Conservation (phyloP, 108 stramenopile species). For the Stephanodiscus minutulus region DNA sequence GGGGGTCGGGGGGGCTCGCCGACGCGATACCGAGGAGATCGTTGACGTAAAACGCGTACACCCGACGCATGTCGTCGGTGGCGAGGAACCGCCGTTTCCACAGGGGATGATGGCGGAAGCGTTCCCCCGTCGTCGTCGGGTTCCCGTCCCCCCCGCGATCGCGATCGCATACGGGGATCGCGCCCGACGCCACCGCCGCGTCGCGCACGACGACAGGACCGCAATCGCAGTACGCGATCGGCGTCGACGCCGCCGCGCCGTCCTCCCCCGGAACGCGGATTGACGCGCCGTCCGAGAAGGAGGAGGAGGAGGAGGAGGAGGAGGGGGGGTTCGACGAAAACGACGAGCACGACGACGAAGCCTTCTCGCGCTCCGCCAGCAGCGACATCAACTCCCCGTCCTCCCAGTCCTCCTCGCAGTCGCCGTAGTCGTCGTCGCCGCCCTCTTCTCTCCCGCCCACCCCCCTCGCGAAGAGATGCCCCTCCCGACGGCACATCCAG, state of each 20-base stretch:
- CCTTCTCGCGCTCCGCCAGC: slow-evolving; percentile 31
- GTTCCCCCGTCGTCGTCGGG: slow-evolving; percentile 5
- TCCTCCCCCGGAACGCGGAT: not conserved
- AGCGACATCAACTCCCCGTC: slow-evolving; percentile 21
- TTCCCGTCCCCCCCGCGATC: slow-evolving; percentile 7
- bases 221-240: slow-evolving; percentile 58
- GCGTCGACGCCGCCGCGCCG: not conserved
- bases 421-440: slow-evolving; percentile 26
- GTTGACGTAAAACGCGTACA: slow-evolving; percentile 78
- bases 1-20: slow-evolving; percentile 63
- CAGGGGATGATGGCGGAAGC: slow-evolving; percentile 63
- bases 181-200: slow-evolving; percentile 23
- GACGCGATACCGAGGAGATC: slow-evolving; percentile 66
- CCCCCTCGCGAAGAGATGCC: slow-evolving; percentile 5
- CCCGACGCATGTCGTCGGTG: slow-evolving; percentile 35
- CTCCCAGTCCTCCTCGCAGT: slow-evolving; percentile 5
- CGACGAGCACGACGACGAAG: slow-evolving; percentile 3
- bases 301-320: too few species aligned
- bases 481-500: slow-evolving; percentile 83
- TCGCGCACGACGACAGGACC: slow-evolving; percentile 71
- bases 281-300: not conserved
- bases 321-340: not conserved
- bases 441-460: slow-evolving; percentile 22
- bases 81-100: slow-evolving; percentile 75
- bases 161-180: slow-evolving; percentile 32